Base-by-base conservation (phyloP, 148 eudicot species). In the Rhododendron ferrugineum region DNA sequence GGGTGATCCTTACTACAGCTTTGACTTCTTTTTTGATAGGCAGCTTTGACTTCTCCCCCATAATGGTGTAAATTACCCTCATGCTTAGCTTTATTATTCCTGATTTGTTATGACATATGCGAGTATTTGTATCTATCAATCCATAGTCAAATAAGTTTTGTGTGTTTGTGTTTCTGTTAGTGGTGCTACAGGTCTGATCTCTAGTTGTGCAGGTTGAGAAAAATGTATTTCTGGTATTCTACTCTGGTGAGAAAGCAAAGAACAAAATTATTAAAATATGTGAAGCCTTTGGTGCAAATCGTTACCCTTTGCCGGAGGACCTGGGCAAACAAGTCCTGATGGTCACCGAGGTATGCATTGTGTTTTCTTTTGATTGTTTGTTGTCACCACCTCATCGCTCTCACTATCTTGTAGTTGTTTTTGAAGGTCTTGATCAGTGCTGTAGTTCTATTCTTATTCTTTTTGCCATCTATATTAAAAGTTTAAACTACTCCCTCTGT, bases 261-360 rank as follows among this genome's bases (percentile, higher is more conserved):
- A 89, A 77, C 89, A 97, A 97, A 89, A 92, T 95, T 83, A 91
- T 90, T 56, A 95, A 95, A 92, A 97, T 97, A 88, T 95, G 96
- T 89, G 99, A 95, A 85, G 98, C 98, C 82, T 97, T 97, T 89
- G 98, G 98, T 87, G 99, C 99, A 85, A 97, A 93, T 85, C 98
- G 99, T 68, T 97, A 97, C 75, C 83, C 99, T 88, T 95, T 91
- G 84, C 89, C 87, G 78, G 99, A 97, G 88, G 99, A 97, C 80
- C 78, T 92, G 60, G 84, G 90, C 86, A 95, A 95, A 88, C 99
- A 93, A 90, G 89, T 87, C 85, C 96, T 92, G 76, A 92, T 93
- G 98, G 89, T 94, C 89, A 89, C 89, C 70, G 99, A 97, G 96
- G 99, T 97, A 89, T 83, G 83, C 36, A 66, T 28, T 80, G 56